Base-by-base conservation (phyloP, 495 filamentous ascomycete species). In the Darksidea phi region DNA sequence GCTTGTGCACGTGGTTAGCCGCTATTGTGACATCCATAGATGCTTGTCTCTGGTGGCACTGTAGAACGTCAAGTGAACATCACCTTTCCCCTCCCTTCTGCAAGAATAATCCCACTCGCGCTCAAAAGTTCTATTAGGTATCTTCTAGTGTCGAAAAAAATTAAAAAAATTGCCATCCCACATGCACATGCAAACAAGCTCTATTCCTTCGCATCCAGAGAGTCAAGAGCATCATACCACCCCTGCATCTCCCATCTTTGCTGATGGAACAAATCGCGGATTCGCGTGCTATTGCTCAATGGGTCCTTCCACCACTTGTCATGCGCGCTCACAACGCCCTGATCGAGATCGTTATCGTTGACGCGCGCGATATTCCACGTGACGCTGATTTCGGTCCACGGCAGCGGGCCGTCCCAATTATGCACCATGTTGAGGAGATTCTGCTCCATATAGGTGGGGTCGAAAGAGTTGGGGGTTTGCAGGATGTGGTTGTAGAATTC, bases 261-360 rank as follows among this genome's bases (percentile, higher is more conserved):
- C 13, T 18, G 32, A 45, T 25, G 51, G 12, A 64, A 53, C n/a
- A 41, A 52, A 18, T 58, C 54, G 36, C 34, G 51, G 11, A 64
- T 36, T 11, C n/a, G 25, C 57, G 54, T 34, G 36, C 42, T 59
- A 6, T 17, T 24, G n/a, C 37, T 24, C 23, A 54, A 59, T 13
- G 50, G 48, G n/a, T 60, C 15, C n/a, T 56, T 37, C 58, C 64
- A 67, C 59, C 64, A 67, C 41, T 67, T 67, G 18, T 67, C 63
- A 37, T 66, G 63, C 50, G 56, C 50, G 15, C 57, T 61, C n/a
- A 46, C 58, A 7, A 61, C 50, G 1, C 63, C 63, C 32, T 61
- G 49, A 12, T 66, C 49, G 18, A 66, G 51, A 48, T 66, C 63
- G 11, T 66, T 48, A 13, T 54, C 51, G 25, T 47, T 61, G 12